A percentile compares a stretch with the other conserved stretches of the same genome.
phyloP scores from a whole-genome alignment of 768 basidiomycete species.

The Porpolomopsis calyptriformis region DNA sequence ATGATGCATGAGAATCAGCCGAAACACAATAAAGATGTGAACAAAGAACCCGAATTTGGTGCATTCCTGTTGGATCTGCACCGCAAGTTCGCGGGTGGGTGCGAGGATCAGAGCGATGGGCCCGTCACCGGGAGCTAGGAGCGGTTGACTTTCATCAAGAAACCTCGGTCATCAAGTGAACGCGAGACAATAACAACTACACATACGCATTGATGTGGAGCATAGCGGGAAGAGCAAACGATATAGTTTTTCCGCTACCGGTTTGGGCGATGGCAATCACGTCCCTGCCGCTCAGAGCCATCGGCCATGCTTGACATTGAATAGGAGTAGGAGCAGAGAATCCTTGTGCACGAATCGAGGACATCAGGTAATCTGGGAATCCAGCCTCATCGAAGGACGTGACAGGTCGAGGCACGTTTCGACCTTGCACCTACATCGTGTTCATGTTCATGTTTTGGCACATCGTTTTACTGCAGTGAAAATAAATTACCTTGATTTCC shows the following conservation, averaged over 20 bases:
- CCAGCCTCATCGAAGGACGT: constrained; percentile 88
- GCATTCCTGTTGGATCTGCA: constrained; percentile 98
- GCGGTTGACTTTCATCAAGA: constrained; percentile 68
- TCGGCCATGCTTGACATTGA: constrained; percentile 99
- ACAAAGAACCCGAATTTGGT: constrained; percentile 83
- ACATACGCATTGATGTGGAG: constrained; percentile 97
- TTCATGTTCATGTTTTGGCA: constrained; percentile 3
- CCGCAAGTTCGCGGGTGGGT: constrained; percentile 95
- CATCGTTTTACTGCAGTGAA: not conserved
- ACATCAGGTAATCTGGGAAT: constrained; percentile 94
- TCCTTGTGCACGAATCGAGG: constrained; percentile 88
- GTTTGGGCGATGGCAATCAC: constrained; percentile 96
- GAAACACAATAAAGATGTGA: not conserved
- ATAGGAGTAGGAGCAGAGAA: constrained; percentile 88
- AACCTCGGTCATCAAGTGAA: not conserved
- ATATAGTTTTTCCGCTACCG: constrained; percentile 96
- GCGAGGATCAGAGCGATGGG: constrained; percentile 95
- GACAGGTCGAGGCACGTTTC: constrained; percentile 79
- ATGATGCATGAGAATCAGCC: constrained; percentile 2
- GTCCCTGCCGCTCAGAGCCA: constrained; percentile 92
- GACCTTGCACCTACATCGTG: constrained; percentile 68
- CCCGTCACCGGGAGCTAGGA: constrained; percentile 88
- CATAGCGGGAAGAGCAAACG: constrained; percentile 98
- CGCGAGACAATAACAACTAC: constrained; percentile 5
- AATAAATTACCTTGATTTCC: constrained; percentile 83